Base-by-base conservation (phyloP, 441 rosid species). In the Capsella rubella region DNA sequence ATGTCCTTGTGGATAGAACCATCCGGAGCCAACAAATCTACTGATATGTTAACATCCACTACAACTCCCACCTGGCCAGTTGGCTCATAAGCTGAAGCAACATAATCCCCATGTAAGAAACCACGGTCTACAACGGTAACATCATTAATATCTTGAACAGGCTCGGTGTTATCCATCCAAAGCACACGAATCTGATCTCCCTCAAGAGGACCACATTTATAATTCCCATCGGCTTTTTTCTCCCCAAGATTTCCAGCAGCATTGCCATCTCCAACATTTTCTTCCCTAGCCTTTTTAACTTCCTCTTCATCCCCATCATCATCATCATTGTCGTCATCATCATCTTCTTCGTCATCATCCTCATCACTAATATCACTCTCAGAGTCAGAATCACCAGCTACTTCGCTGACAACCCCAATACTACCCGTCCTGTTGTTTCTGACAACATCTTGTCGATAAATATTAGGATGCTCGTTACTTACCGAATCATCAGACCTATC, bases 41-140 rank as follows among this genome's bases (percentile, higher is more conserved):
- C 97, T 47, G 81, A 82, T 54, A 96, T 80, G 74, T 85, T 81
- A 55, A 83, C 95, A 87, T 96, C 97, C 82, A 87, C 77, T 29
- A 93, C 92, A 39, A 89, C 88, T 73, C 99, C 99, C 60, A 93
- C 85, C 76, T 96, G 98, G 54, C 98, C 97, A 4, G 92, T 90
- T 46, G 97, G 93, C 68, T 96, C 90, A 64, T 80, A 69, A 74
- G 89, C 89, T 55, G 91, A 78, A 81, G 96, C 95, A 72, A 93
- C 95, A 79, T 86, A 91, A 80, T 93, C 98, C 66, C 99, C 98
- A 57, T 89, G 93, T 71, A 93, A 76, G 84, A 96, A 96, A 63
- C 94, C 97, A 63, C 99, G 88, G 80, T 96, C 99, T 72, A 89
- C 78, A 75, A 89, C 93, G 7, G 81, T 78, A 72, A 92, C 78